Base-by-base conservation (phyloP, 306 rosid genomes). In the Inga leiocalycina region DNA sequence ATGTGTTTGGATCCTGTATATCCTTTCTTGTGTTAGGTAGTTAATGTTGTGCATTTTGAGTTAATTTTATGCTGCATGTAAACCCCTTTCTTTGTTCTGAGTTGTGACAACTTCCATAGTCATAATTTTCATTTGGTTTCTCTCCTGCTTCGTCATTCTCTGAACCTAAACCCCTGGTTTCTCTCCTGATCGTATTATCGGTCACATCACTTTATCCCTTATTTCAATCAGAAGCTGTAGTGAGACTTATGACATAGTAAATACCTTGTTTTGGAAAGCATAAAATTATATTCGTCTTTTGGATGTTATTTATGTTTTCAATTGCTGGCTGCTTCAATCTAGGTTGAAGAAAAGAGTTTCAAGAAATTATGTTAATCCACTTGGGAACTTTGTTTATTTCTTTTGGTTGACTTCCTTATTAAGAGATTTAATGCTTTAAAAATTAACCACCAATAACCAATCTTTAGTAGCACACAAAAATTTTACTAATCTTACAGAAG, bases 201-300 rank as follows among this genome's bases (percentile, higher is more conserved):
- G 11, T 19, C 37, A 24, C 87, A 3, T 79, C 76, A 74, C 61
- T 74, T 69, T 43, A 76, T 3, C 79, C 71, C 41, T 52, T 72
- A 13, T n/a, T 52, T 27, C 69, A 78, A 84, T 68, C 69, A 78
- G n/a, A 64, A 71, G 30, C 76, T 54, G 64, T 39, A 12, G 8
- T 76, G 37, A 39, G 16, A 24, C 80, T 79, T 84, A 49, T 83
- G 79, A 48, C 80, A 68, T 74, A 86, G 90, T 87, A 74, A 79
- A 78, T 81, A 75, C 84, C 52, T 81, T 79, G 32, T 87, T 54
- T 79, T 43, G 82, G 19, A 4, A 69, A 43, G 44, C 81, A 54
- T 48, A 46, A 54, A 54, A 66, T 35, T 46, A 2, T 35, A 17
- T 44, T 4, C 39, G 30, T 15, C 54, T 65, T 66, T 39, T 24